Base-by-base conservation (phyloP, 2,329 filamentous ascomycete species). In the Colletotrichum caudatum region DNA sequence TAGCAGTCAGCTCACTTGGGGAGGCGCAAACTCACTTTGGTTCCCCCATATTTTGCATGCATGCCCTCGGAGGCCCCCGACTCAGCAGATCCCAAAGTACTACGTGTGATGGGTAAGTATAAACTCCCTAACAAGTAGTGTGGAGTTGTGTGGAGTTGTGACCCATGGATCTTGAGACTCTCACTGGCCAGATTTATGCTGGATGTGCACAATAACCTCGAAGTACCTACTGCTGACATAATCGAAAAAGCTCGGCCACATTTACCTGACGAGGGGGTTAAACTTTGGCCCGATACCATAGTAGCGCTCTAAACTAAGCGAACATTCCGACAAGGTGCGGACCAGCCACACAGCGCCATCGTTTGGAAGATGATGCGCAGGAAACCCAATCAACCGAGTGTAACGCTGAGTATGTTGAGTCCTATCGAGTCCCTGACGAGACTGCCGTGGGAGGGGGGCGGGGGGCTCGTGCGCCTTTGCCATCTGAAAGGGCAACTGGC, bases 261-360 rank as follows among this genome's bases (percentile, higher is more conserved):
- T n/a, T n/a, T n/a, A n/a, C n/a, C n/a, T n/a, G n/a, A n/a, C n/a
- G n/a, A n/a, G n/a, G n/a, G n/a, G n/a, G n/a, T n/a, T n/a, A n/a
- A n/a, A n/a, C n/a, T n/a, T n/a, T n/a, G n/a, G n/a, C n/a, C n/a
- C n/a, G n/a, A n/a, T n/a, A n/a, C n/a, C n/a, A n/a, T n/a, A n/a
- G n/a, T 37, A 37, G 35, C 35, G 35, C 51, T n/a, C 35, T 56
- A 41, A 39, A 33, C 39, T 61, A 18, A 39, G 46, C 63, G 56
- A 56, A 26, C 63, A 66, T 70, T 70, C 67, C 56, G 41, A 44
- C 46, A 29, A 51, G 41, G 63, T 50, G 67, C 9, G 41, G 41
- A 44, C 61, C 57, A 50, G 66, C 66, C 63, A 61, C 44, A 16
- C 26, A 56, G 33, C n/a, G 39, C 18, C 46, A 39, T 26, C 16